Percentiles rank a stretch among this genome's conserved stretches.
Conservation (phyloP, 2,329 filamentous ascomycete genomes). For the Ilyonectria mors-panacis region DNA sequence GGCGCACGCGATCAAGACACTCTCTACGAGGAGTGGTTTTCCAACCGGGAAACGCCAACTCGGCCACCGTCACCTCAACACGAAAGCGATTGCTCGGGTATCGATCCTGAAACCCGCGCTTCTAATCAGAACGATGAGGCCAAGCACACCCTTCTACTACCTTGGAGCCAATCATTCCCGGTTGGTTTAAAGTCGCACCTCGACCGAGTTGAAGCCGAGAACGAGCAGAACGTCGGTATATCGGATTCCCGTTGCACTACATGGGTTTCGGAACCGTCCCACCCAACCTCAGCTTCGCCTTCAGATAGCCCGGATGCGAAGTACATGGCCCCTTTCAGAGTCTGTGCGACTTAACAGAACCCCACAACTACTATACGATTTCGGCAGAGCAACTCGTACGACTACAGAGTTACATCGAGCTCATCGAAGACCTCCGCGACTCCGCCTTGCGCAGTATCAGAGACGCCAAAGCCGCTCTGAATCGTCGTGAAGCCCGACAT, state of each 20-base stretch:
- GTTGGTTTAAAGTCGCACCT: background rate
- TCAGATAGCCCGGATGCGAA: no score
- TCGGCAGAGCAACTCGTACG: conserved; percentile 24
- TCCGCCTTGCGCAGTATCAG: conserved; percentile 15
- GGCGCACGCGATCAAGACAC: background rate
- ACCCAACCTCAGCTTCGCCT: no score
- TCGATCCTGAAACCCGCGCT: background rate
- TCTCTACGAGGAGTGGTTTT: conserved; percentile 1
- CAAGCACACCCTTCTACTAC: background rate
- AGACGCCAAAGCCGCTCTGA: conserved; percentile 7
- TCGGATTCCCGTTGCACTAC: background rate
- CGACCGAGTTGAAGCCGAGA: background rate
- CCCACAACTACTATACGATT: background rate
- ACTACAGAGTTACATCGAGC: conserved; percentile 31
- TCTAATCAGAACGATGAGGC: background rate
- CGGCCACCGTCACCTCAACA: background rate
- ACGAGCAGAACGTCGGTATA: background rate
- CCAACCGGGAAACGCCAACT: background rate
- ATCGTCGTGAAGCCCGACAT: conserved; percentile 24
- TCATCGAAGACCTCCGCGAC: conserved; percentile 14
- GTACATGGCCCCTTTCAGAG: background rate
- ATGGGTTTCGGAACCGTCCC: background rate
- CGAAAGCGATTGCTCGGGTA: background rate
- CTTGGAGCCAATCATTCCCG: conserved; percentile 2
- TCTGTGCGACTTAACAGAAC: background rate